phyloP scores from a whole-genome alignment of 2,329 filamentous ascomycete species.

The Neopestalotiopsis rosae region DNA sequence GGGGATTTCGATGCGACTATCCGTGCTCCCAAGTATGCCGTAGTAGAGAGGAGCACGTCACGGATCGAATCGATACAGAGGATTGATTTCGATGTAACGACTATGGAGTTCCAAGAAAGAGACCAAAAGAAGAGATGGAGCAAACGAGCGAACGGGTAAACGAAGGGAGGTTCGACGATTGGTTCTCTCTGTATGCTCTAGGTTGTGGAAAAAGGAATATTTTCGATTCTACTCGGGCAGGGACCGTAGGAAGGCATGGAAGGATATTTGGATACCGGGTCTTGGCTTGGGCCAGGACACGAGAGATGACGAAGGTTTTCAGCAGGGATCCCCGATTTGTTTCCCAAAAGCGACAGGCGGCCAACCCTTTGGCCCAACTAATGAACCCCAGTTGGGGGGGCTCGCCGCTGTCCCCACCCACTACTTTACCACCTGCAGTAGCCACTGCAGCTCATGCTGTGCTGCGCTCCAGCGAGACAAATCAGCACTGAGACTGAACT shows the following conservation, averaged over 20 bases:
- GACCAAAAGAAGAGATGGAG: background rate
- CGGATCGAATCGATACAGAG: background rate
- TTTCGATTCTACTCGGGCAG: constrained; percentile 4
- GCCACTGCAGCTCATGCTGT: background rate
- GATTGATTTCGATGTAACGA: background rate
- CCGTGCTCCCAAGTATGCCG: background rate
- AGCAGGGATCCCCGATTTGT: constrained; percentile 9
- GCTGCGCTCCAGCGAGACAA: background rate
- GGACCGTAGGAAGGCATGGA: background rate
- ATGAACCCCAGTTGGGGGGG: background rate
- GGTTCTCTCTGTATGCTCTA: background rate
- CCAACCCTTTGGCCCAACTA: background rate
- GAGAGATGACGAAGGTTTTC: constrained; percentile 15
- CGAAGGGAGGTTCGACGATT: background rate
- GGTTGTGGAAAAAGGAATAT: background rate
- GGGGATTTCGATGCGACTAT: background rate
- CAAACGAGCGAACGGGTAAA: background rate
- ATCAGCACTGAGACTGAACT: background rate
- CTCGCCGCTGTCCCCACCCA: background rate
- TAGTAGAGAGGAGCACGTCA: background rate
- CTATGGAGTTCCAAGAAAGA: background rate
- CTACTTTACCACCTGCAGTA: constrained; percentile 3
- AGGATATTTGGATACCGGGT: background rate
- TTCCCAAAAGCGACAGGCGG: background rate
- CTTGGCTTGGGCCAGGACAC: constrained; percentile 8